Evolutionary conservation across 257 asterid species (phyloP), one percentile per base, ranked within the genome.

Genomic region (Solanum ossicruentum): DNA sequence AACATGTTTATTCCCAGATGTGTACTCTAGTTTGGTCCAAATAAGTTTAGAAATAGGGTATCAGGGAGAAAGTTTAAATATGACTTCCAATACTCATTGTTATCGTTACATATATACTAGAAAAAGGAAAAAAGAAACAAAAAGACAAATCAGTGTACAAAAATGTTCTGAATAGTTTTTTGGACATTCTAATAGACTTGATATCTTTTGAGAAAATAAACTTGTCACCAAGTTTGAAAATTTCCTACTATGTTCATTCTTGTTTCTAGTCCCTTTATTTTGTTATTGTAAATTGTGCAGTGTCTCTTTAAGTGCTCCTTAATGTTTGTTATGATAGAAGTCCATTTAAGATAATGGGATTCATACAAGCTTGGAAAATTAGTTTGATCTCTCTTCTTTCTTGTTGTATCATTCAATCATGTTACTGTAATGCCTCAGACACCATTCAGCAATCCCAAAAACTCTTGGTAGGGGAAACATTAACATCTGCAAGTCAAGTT

Each of bases 401-500:
- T 28, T 26, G 36, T 21, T 78, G 16, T 52, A 26, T 52, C 49
- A 5, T 78, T 9, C 82, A 26, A 26, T 9, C 65, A 52, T 10
- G 26, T 26, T 10, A 52, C 41, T 51, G 63, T 28, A 52, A 52
- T 49, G 83, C 96, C 20, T 83, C 72, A 60, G 89, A 89, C 87
- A 87, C 89, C 83, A 86, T 92, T 39, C 88, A 92, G 13, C 86
- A 81, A 18, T 83, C 91, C 20, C 90, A 85, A 8, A 83, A 71
- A 2, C 92, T 94, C 81, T 80, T 85, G 45, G 80, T 45, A 10
- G 84, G 86, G 49, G 85, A 90, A 26, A 91, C 93, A 51, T 70
- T 94, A 82, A 54, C 87, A 83, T 94, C 97, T 72, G 52, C 88
- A 54, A 81, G 86, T 4, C 70, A 87, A n/a, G 88, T 88, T 52